These are phyloP conservation scores for Herpetomonas samuelpessoai DNA, from an alignment of 208 protist genomes.

Conservation along the genomic window DNA sequence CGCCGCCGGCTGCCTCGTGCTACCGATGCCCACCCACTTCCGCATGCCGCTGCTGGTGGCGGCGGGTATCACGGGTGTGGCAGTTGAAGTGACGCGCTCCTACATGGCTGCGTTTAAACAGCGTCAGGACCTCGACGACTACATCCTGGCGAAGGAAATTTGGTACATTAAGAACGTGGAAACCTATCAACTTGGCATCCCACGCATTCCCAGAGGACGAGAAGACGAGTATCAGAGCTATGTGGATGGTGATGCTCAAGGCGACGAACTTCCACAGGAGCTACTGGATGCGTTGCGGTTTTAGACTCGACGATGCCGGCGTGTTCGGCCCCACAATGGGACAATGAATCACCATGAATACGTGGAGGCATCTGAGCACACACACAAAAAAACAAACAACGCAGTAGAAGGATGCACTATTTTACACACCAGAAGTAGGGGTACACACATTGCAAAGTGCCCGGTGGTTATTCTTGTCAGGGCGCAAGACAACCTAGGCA, in stretches of 20 bases:
- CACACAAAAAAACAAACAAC: too few relatives aligned
- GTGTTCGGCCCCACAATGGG: too few relatives aligned
- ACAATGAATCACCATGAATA: too few relatives aligned
- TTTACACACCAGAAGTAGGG: too few relatives aligned
- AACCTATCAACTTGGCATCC: conserved; percentile 80
- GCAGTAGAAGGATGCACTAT: too few relatives aligned
- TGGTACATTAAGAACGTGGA: conserved; percentile 93
- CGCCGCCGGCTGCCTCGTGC: conserved; percentile 58
- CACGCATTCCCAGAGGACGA: conserved; percentile 68
- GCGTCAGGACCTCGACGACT: conserved; percentile 86
- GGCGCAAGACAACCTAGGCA: too few relatives aligned
- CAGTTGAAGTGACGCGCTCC: conserved; percentile 62
- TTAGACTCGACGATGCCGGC: conserved; percentile 1
- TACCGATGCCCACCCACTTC: conserved; percentile 74
- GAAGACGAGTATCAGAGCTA: conserved; percentile 74
- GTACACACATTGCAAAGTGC: too few relatives aligned
- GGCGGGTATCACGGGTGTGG: conserved; percentile 58
- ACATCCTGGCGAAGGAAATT: conserved; percentile 83
- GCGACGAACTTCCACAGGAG: conserved; percentile 44
- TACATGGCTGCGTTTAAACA: conserved; percentile 79
- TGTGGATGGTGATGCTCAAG: conserved; percentile 29
- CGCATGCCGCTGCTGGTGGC: conserved; percentile 78
- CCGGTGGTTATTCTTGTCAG: too few relatives aligned
- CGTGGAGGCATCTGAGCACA: too few relatives aligned
- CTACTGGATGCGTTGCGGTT: conserved; percentile 45